Base-by-base conservation (phyloP, 1,284 basidiomycete genomes). In the Ceratobasidium sp. region DNA sequence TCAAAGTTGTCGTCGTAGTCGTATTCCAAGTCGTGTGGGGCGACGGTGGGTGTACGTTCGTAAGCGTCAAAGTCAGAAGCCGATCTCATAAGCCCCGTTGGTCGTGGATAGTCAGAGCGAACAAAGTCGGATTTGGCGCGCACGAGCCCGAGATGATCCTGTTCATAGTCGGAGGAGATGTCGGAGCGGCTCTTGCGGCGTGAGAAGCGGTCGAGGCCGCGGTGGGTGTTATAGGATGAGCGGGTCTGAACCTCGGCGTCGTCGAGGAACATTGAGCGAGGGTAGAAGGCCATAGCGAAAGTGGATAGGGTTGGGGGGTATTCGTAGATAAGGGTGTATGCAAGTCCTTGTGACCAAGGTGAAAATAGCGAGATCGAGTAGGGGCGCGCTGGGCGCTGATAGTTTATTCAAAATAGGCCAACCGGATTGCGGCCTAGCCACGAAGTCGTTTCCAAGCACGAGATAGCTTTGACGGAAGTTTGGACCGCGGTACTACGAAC, bases 111-210 rank as follows among this genome's bases (percentile, higher is more conserved):
- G 22, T 67, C 52, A 3, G 50, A 20, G 38, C 64, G 64, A 10
- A 25, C 27, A 55, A 22, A 67, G 22, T 55, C 64, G n/a, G 64
- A 67, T 29, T 67, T 67, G 64, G 64, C 35, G 22, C 52, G 64
- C 50, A 67, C 64, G 40, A 67, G 64, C 8, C 35, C 64, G 49
- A 55, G 25, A 31, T 52, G 64, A 52, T 67, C 64, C 6, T 53
- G 50, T n/a, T 67, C 64, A 17, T 67, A 67, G 52, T 67, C 64
- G 27, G 64, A 67, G 20, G 64, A 67, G 25, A 67, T 43, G 40
- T 67, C 64, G 38, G 64, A 52, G 7, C 64, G 64, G 38, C 64
- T 67, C 64, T 67, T 67, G 50, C 64, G 64, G 27, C 64, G 64
- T 38, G 50, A 54, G 64, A 43, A 55, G 4, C 38, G 12, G 15